These are phyloP conservation scores for Brettanomyces nanus DNA, from an alignment of 805 yeast genomes.

Conservation along the genomic window DNA sequence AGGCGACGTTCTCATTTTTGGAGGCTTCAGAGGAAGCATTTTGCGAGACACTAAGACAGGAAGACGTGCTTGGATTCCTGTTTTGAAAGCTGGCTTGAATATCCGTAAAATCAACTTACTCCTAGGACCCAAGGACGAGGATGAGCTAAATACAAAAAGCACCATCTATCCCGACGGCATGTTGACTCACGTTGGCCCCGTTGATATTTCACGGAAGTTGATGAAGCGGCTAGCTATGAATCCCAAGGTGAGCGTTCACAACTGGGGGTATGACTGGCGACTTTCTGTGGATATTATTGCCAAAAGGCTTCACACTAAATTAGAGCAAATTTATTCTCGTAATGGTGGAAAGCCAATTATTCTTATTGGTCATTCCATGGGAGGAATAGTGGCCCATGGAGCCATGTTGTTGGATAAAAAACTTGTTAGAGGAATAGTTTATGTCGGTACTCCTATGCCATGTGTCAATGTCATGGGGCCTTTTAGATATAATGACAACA, in stretches of 20 bases:
- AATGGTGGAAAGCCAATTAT: conserved; percentile 50
- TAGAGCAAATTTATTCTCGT: conserved; percentile 36
- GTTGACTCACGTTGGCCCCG: conserved; percentile 77
- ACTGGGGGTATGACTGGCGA: conserved; percentile 95
- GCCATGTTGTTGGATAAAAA: conserved; percentile 62
- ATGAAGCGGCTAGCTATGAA: conserved; percentile 44
- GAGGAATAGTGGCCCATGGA: conserved; percentile 79
- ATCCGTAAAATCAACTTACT: conserved; percentile 59
- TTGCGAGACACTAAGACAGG: conserved; percentile 56
- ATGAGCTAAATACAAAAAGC: conserved; percentile 49
- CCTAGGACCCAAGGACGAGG: conserved; percentile 66
- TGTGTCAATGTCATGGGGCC: conserved; percentile 88
- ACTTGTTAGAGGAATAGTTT: conserved; percentile 65
- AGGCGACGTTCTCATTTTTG: conserved; percentile 75
- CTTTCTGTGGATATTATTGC: conserved; percentile 53
- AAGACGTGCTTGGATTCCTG: conserved; percentile 78
- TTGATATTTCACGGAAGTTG: conserved; percentile 63
- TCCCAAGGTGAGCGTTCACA: conserved; percentile 53
- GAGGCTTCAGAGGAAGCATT: conserved; percentile 84
- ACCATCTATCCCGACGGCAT: conserved; percentile 66
- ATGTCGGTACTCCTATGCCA: conserved; percentile 77
- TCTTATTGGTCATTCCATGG: conserved; percentile 90
- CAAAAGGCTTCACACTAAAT: conserved; percentile 39
- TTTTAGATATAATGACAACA: conserved; percentile 70
- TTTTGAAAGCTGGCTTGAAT: conserved; percentile 71